Conservation (phyloP, 2,329 filamentous ascomycete genomes). For the Mycosphaerella sp. region DNA sequence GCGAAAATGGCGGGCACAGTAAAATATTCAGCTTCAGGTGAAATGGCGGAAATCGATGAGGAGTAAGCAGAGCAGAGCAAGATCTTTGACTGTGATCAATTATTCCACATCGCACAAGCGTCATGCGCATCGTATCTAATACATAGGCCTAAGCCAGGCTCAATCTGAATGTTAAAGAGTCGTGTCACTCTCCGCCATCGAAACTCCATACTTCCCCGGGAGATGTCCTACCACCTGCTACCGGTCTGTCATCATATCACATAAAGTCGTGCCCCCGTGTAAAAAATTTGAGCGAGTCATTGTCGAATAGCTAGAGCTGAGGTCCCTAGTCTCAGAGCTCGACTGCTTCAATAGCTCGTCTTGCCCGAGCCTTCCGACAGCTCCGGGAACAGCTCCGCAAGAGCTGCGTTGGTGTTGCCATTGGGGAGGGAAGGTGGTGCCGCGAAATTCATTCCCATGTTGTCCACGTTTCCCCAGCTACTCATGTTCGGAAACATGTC, state of each 20-base stretch:
- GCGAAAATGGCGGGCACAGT: not conserved
- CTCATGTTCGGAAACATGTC: conserved; percentile 31
- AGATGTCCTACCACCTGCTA: conserved; percentile 6
- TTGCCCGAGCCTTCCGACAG: conserved; percentile 11
- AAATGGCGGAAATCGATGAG: not conserved
- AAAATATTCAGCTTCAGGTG: not conserved
- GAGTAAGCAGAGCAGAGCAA: not conserved
- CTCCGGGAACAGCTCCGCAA: conserved; percentile 24
- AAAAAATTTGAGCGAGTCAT: not conserved
- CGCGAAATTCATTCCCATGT: conserved; percentile 22
- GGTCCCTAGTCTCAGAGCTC: not conserved
- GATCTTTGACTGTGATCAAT: not conserved
- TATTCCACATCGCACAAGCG: not conserved
- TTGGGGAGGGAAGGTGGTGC: conserved; percentile 16
- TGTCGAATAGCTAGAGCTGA: not conserved
- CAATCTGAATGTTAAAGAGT: conserved; percentile 4
- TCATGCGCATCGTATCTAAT: not conserved
- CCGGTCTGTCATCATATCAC: conserved; percentile 6
- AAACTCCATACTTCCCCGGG: not conserved
- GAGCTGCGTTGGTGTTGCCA: conserved; percentile 17
- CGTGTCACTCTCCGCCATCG: conserved; percentile 1
- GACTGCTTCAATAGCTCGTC: not conserved
- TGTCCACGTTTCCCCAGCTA: conserved; percentile 35
- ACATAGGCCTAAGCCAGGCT: not conserved
- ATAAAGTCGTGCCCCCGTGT: conserved; percentile 8